phyloP scores from a whole-genome alignment of 2,329 filamentous ascomycete species.

The Alternaria hordeiaustralica region DNA sequence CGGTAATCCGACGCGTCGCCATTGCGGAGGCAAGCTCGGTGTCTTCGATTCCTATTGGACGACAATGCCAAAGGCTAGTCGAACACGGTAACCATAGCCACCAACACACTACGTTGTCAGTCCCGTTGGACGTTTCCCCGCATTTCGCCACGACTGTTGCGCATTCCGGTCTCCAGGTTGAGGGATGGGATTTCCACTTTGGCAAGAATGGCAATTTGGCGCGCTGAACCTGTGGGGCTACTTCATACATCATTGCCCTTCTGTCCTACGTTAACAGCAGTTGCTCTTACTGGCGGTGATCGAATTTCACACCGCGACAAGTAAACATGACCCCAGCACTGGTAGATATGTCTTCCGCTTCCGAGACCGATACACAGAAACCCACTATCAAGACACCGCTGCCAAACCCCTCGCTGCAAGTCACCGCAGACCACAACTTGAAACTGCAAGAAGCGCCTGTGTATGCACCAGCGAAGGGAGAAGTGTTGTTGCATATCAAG shows the following conservation, averaged over 20 bases:
- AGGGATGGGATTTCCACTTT: neutral
- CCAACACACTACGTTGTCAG: neutral
- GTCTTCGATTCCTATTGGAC: slow-evolving; percentile 3
- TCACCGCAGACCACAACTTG: slow-evolving; percentile 66
- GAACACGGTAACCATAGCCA: slow-evolving; percentile 20
- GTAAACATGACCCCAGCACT: slow-evolving; percentile 5
- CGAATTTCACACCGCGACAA: neutral
- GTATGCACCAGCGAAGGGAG: slow-evolving; percentile 58
- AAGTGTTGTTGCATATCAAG: slow-evolving; percentile 68
- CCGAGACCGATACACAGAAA: slow-evolving; percentile 14
- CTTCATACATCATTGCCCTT: neutral
- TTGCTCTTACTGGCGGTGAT: neutral
- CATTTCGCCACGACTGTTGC: slow-evolving; percentile 6
- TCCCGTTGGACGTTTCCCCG: slow-evolving; percentile 5
- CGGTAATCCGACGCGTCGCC: slow-evolving; percentile 12
- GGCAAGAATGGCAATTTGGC: neutral
- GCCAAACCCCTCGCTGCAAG: slow-evolving; percentile 63
- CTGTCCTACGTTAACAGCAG: neutral
- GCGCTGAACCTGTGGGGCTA: slow-evolving; percentile 4
- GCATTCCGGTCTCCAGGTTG: neutral
- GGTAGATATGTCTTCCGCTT: neutral
- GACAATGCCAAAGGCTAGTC: neutral
- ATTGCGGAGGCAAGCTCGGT: neutral
- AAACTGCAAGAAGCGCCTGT: slow-evolving; percentile 65
- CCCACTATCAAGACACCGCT: slow-evolving; percentile 31